Percentiles rank a stretch among this genome's conserved stretches.
These are phyloP conservation scores for Eremochloa ophiuroides DNA, from an alignment of 176 grass and related monocot species.

Conservation along the genomic window DNA sequence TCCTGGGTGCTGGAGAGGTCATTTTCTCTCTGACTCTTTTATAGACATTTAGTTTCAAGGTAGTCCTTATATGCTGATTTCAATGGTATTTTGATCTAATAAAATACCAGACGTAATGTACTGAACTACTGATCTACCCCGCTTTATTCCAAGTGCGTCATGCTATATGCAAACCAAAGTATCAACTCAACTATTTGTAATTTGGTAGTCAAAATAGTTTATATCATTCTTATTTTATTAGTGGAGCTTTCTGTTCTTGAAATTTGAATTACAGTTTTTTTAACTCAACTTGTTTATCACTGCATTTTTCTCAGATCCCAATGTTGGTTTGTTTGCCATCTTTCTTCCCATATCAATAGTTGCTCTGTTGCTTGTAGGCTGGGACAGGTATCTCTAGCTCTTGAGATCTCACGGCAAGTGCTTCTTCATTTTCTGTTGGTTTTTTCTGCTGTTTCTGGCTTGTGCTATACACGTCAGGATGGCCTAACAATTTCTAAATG, in stretches of 20 bases:
- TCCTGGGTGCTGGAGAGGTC: slow-evolving; percentile 99
- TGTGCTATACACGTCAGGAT: not conserved
- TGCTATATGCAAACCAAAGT: not conserved
- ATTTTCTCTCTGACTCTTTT: slow-evolving; percentile 7
- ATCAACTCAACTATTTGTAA: not conserved
- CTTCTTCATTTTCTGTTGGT: not conserved
- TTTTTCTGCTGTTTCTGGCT: not conserved
- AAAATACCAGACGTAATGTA: not conserved
- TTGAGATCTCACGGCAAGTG: slow-evolving; percentile 95
- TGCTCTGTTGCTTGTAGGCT: slow-evolving; percentile 54
- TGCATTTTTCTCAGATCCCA: not conserved
- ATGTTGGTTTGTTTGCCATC: not conserved
- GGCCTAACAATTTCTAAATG: slow-evolving; percentile 2
- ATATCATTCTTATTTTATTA: not conserved
- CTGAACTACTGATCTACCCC: not conserved
- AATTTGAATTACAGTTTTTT: slow-evolving; percentile 12
- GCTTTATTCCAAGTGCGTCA: not conserved
- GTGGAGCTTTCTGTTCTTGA: not conserved
- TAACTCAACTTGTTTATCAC: not conserved
- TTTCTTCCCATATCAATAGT: slow-evolving; percentile 11
- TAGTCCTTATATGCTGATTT: not conserved
- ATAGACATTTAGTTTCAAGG: not conserved
- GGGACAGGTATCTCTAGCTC: slow-evolving; percentile 95
- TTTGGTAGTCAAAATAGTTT: not conserved
- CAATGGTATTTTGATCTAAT: not conserved